Evolutionary conservation across 352 stramenopile genomes (phyloP), one percentile per base, ranked within the genome.

Genomic region (Elongisporangium prolatum): DNA sequence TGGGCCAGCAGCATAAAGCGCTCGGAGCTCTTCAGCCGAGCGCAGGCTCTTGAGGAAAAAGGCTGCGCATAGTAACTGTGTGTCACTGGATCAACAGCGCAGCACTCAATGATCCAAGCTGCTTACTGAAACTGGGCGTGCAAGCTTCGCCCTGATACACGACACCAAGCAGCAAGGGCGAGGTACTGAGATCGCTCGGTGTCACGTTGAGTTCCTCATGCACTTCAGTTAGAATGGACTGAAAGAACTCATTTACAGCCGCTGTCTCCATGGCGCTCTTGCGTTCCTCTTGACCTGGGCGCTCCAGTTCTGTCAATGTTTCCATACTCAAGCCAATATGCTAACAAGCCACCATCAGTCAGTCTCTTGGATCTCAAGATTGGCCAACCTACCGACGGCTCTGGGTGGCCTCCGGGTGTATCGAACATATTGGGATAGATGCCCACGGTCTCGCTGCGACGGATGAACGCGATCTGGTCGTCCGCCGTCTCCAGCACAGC

Each of bases 131-230:
- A 48, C 86, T 93, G 13, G 86, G 86, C 14, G 86, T 95, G 55
- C 73, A 74, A 3, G 80, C 80, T n/a, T 80, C 68, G 0, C 68
- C 71, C 61, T 95, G 86, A 22, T 80, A 60, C 54, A 92, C 83
- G 38, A 95, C 67, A 7, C 86, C 86, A 0, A 95, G 68, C 51
- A 95, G 67, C 67, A 75, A 48, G 8, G 83, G 85, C 22, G 75
- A 56, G 16, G 66, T 57, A 16, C 84, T 65, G 52, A 84, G 62
- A 21, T 75, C 58, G n/a, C 50, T 17, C 10, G 54, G 58, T 0
- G 65, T 20, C 24, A 95, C 34, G 49, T 95, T 95, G 60, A 93
- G 75, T 53, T 95, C 86, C 48, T 95, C 86, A 37, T 89, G 65
- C 21, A 93, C 69, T 59, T 95, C 85, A 20, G 76, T 77, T 37